Conservation (phyloP, 2,329 filamentous ascomycete genomes). For the Neopestalotiopsis clavispora region DNA sequence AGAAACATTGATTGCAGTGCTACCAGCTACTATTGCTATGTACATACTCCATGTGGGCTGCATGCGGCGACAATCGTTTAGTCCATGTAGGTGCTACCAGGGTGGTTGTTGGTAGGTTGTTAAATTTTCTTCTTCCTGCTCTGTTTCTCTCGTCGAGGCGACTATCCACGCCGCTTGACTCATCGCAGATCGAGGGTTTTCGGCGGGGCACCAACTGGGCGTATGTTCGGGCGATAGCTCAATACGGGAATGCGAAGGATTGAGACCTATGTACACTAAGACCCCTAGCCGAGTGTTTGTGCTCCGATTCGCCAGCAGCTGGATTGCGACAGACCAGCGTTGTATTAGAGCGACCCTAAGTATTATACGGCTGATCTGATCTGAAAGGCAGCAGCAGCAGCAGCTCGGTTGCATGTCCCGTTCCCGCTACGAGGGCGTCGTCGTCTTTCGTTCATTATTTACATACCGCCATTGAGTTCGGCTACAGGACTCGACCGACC, state of each 20-base stretch:
- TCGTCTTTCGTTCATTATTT: neutral
- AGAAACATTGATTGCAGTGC: neutral
- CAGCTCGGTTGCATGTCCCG: neutral
- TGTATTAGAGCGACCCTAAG: slow-evolving; percentile 3
- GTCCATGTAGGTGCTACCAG: neutral
- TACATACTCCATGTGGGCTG: neutral
- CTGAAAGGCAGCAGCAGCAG: neutral
- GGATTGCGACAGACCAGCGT: slow-evolving; percentile 5
- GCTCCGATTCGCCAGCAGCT: slow-evolving; percentile 4
- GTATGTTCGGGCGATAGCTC: neutral
- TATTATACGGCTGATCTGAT: neutral
- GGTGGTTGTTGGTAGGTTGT: neutral
- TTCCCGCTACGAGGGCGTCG: neutral
- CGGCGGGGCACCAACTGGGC: neutral
- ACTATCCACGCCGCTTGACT: slow-evolving; percentile 15
- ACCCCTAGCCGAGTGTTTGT: neutral
- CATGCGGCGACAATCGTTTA: slow-evolving; percentile 1
- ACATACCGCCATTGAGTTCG: neutral
- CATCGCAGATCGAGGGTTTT: neutral
- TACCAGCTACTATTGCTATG: neutral
- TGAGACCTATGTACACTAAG: neutral
- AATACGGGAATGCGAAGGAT: slow-evolving; percentile 6
- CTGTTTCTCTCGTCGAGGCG: neutral
- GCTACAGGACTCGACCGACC: no score
- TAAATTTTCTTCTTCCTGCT: neutral